Evolutionary conservation across 2,329 filamentous ascomycete species (phyloP), one percentile per base, ranked within the genome.

Genomic region (Scedosporium dehoogii): DNA sequence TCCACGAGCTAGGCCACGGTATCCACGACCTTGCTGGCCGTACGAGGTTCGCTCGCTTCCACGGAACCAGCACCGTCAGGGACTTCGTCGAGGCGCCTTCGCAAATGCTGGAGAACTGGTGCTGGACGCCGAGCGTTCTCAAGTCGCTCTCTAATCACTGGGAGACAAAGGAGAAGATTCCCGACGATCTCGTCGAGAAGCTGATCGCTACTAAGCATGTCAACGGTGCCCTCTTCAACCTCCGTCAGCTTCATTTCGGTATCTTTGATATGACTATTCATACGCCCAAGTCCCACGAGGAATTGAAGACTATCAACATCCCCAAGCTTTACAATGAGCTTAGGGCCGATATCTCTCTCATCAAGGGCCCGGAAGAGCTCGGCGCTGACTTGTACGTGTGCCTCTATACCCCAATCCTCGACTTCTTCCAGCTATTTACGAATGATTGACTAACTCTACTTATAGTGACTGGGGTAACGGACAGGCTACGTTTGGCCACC

Each of bases 201-300:
- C 81, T 92, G 64, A 86, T 94, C 69, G 81, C 81, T 58, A 91
- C 89, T 14, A 91, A 91, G 75, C 87, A 92, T 68, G 87, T 93
- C 71, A 93, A 93, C 72, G 89, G 86, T 64, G 89, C 89, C 0
- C 81, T 91, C 4, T 89, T 89, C 75, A 92, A 91, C 70, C 80
- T 93, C 29, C 81, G 87, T 48, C 90, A 93, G 73, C 78, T 94
- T 51, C 85, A 91, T 73, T 91, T 92, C 70, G 90, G 89, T 46
- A 88, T 90, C 64, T 93, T 90, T 68, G 90, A 94, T 72, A 93
- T 94, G 90, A 85, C 85, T 0, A 81, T 93, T 2, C 90, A 94
- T 74, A 84, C 85, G 29, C 86, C 88, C 6, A 78, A 80, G 66
- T 82, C 81, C n/a, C 88, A 91, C 66, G 84, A 83, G 10, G 87